Percentiles rank a stretch among this genome's conserved stretches.
Evolutionary conservation across 2,329 filamentous ascomycete species (phyloP).

Genomic region (Seiridium cupressi): DNA sequence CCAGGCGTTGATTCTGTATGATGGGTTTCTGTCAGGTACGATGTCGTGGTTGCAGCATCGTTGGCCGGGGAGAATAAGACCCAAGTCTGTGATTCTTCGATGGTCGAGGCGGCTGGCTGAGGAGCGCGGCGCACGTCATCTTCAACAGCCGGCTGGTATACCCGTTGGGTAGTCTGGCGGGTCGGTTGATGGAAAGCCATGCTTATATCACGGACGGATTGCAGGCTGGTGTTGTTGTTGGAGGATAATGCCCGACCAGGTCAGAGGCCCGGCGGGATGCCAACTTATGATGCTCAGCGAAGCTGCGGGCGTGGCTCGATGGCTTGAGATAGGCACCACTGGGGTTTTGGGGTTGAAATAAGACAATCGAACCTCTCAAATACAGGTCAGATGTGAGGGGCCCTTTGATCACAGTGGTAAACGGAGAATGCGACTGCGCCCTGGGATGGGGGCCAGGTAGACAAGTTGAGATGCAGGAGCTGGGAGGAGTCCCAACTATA

Average conservation of each 20-base stretch:
- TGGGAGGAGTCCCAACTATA: background rate
- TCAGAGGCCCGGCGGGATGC: background rate
- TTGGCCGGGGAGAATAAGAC: slow-evolving; percentile 84
- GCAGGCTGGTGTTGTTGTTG: background rate
- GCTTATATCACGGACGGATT: slow-evolving; percentile 4
- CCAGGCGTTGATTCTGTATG: slow-evolving; percentile 64
- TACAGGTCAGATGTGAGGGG: background rate
- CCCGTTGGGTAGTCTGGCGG: slow-evolving; percentile 49
- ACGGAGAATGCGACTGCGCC: slow-evolving; percentile 4
- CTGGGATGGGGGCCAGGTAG: background rate
- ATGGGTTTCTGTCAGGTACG: slow-evolving; percentile 68
- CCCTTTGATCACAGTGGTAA: background rate
- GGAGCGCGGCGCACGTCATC: slow-evolving; percentile 35
- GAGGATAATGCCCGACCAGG: background rate
- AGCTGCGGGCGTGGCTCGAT: background rate
- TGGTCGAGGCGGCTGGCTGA: slow-evolving; percentile 30
- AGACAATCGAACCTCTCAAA: background rate
- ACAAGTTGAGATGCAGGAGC: background rate
- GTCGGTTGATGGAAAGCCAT: slow-evolving; percentile 64
- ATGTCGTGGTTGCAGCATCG: slow-evolving; percentile 57
- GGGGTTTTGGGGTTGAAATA: background rate
- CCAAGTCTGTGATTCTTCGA: slow-evolving; percentile 87
- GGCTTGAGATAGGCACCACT: background rate
- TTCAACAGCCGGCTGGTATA: slow-evolving; percentile 36
- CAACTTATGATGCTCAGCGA: background rate